phyloP scores from a whole-genome alignment of 257 asterid species.

The Forsythia suspensa region DNA sequence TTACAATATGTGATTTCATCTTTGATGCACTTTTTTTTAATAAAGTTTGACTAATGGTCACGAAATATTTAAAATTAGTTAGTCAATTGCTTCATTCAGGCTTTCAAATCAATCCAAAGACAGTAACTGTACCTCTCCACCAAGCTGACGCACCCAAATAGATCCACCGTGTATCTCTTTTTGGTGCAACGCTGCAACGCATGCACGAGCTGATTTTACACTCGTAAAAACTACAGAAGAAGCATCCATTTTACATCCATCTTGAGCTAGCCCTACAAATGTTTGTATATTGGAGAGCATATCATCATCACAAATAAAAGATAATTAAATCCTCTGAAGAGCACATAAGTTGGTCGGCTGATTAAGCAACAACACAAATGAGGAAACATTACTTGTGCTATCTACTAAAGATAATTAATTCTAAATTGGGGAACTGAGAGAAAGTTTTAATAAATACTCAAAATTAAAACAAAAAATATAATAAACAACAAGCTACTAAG shows the following conservation, averaged over 20 bases:
- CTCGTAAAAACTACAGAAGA: conserved; percentile 79
- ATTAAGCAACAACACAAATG: background rate
- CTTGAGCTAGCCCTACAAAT: conserved; percentile 73
- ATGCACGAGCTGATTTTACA: conserved; percentile 84
- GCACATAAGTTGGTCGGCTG: conserved; percentile 3
- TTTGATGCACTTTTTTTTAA: background rate
- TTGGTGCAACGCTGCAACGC: conserved; percentile 87
- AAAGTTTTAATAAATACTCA: background rate
- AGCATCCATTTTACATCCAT: conserved; percentile 80
- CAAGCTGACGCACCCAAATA: conserved; percentile 98
- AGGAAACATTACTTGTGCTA: conserved; percentile 5
- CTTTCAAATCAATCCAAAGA: conserved; percentile 5
- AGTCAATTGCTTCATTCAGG: background rate
- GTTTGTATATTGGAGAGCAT: conserved; percentile 12
- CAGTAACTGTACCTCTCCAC: conserved; percentile 78
- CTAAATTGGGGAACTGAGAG: background rate
- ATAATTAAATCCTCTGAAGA: background rate
- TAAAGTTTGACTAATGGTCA: background rate
- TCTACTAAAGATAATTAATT: background rate
- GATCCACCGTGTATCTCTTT: conserved; percentile 65
- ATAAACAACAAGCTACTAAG: background rate
- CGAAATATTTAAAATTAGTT: background rate
- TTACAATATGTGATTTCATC: background rate
- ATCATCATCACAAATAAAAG: conserved; percentile 16
- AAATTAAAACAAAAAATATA: background rate